Conservation (phyloP, 768 basidiomycete species). For the Scleroderma citrinum region DNA sequence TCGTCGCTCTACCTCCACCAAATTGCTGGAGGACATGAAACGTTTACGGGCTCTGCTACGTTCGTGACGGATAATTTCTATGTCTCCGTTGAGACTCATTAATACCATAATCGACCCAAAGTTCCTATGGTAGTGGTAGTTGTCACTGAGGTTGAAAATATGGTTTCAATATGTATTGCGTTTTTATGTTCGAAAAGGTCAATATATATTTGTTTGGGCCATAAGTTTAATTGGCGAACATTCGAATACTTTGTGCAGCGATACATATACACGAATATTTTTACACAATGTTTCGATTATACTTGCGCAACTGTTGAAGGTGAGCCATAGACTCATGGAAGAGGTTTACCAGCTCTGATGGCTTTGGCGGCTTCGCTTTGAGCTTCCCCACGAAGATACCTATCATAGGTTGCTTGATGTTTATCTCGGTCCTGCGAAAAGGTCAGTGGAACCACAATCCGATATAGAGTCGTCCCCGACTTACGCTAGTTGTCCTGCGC, state of each 20-base stretch:
- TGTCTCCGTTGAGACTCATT: constrained; percentile 29
- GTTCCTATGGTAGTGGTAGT: too few relatives aligned
- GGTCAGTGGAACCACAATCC: neutral
- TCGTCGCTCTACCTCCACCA: constrained; percentile 45
- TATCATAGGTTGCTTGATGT: constrained; percentile 42
- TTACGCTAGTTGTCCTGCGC: constrained; percentile 38
- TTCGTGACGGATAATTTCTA: constrained; percentile 38
- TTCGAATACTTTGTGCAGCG: too few relatives aligned
- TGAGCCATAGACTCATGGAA: constrained; percentile 30
- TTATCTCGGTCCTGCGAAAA: constrained; percentile 33
- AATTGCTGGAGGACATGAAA: constrained; percentile 51
- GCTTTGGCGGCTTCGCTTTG: constrained; percentile 51
- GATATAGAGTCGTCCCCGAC: constrained; percentile 6
- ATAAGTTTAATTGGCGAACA: too few relatives aligned
- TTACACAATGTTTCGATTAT: too few relatives aligned
- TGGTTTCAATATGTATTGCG: too few relatives aligned
- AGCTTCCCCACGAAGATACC: constrained; percentile 53
- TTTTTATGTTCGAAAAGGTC: too few relatives aligned
- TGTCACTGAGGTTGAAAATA: too few relatives aligned
- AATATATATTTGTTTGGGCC: too few relatives aligned
- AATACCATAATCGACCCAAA: neutral
- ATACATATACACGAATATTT: too few relatives aligned
- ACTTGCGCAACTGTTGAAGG: too few relatives aligned
- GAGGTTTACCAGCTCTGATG: constrained; percentile 36
- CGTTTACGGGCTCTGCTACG: constrained; percentile 45